Evolutionary conservation across 2,329 filamentous ascomycete genomes (phyloP).

Genomic region (Tolypocladium nubicola): DNA sequence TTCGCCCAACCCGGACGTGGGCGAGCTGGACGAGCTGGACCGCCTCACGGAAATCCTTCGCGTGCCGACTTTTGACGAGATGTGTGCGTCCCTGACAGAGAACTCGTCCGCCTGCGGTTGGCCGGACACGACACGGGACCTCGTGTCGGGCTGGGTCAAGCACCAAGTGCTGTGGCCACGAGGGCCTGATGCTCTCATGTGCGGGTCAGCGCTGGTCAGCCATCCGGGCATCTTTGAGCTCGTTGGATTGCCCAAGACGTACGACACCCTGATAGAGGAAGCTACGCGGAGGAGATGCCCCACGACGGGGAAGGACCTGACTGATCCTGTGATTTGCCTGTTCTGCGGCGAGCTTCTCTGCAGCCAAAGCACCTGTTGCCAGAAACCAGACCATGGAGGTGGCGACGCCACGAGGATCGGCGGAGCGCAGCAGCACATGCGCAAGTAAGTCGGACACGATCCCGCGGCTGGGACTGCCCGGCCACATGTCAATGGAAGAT

Average conservation of each 20-base stretch:
- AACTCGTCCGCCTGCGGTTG: slow-evolving; percentile 34
- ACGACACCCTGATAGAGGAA: slow-evolving; percentile 86
- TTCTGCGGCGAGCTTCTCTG: slow-evolving; percentile 98
- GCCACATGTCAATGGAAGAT: neutral
- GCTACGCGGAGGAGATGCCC: slow-evolving; percentile 76
- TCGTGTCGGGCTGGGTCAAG: slow-evolving; percentile 63
- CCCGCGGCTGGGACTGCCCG: neutral
- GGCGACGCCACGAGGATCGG: slow-evolving; percentile 47
- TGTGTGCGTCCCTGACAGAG: slow-evolving; percentile 52
- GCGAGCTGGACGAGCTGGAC: slow-evolving; percentile 79
- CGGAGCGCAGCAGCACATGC: slow-evolving; percentile 84
- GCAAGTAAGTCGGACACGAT: slow-evolving; percentile 51
- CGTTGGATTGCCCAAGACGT: slow-evolving; percentile 83
- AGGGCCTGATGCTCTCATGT: slow-evolving; percentile 14
- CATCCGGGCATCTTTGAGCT: slow-evolving; percentile 93
- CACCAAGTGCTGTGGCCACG: slow-evolving; percentile 41
- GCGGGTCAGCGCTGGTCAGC: slow-evolving; percentile 41
- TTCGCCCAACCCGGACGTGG: slow-evolving; percentile 50
- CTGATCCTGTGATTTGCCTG: slow-evolving; percentile 83
- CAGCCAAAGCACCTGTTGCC: slow-evolving; percentile 85
- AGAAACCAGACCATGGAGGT: slow-evolving; percentile 45
- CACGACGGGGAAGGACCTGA: slow-evolving; percentile 81
- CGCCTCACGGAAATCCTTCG: slow-evolving; percentile 68
- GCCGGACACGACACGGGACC: slow-evolving; percentile 31
- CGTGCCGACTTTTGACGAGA: slow-evolving; percentile 68